These are phyloP conservation scores for Ophiostoma fasciatum DNA, from an alignment of 2,329 filamentous ascomycete species.

Conservation along the genomic window DNA sequence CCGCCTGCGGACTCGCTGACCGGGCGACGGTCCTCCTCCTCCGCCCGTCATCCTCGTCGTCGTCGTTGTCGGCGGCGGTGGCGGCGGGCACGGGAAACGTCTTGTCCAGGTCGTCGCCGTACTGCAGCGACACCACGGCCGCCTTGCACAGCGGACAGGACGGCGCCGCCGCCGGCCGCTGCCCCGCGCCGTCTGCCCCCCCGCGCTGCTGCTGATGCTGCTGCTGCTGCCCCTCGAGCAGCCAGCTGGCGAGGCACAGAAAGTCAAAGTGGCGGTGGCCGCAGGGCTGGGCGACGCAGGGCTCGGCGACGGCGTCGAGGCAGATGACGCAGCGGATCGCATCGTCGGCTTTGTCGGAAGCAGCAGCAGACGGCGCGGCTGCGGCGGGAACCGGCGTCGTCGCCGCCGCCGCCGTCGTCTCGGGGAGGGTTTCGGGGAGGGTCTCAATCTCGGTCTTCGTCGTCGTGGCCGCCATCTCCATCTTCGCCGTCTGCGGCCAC, in stretches of 20 bases:
- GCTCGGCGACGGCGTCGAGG: slow-evolving; percentile 58
- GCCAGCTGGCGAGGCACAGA: slow-evolving; percentile 67
- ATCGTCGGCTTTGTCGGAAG: no score
- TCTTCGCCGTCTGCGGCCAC: no score
- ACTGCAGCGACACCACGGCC: slow-evolving; percentile 42
- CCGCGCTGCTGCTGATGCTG: no score
- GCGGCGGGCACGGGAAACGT: slow-evolving; percentile 34
- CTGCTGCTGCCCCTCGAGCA: no score
- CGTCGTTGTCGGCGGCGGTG: background rate
- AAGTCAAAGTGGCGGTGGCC: slow-evolving; percentile 74
- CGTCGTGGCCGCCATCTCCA: background rate
- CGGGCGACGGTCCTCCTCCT: no score
- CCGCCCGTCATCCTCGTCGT: no score
- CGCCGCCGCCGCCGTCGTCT: slow-evolving; percentile 7
- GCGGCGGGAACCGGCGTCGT: no score
- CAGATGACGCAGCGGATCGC: slow-evolving; percentile 65
- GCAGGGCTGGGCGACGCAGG: slow-evolving; percentile 61
- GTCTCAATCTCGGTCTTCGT: background rate
- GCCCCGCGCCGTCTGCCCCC: no score
- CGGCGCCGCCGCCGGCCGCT: no score
- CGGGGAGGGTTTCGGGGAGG: no score
- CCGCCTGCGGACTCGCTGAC: background rate
- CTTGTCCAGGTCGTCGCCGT: slow-evolving; percentile 42
- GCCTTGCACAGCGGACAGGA: slow-evolving; percentile 68
- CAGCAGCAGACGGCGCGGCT: no score